Evolutionary conservation across 1,284 basidiomycete genomes (phyloP).

Genomic region (Rhodotorula sp.): DNA sequence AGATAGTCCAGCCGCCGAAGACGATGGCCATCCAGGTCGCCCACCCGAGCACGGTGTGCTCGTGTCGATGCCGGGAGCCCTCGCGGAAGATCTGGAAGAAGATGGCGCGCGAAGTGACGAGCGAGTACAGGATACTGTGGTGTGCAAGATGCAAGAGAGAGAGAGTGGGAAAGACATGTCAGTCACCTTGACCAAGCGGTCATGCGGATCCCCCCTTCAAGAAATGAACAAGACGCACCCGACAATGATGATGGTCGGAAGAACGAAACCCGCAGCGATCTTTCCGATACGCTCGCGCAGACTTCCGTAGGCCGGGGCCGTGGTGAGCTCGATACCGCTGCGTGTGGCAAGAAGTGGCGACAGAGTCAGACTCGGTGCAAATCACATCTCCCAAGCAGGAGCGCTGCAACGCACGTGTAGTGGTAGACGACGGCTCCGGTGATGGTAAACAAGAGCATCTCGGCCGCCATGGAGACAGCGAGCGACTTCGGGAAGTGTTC

Average conservation of each 20-base stretch:
- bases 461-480: constrained; percentile 55
- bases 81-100: constrained; percentile 55
- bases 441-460: constrained; percentile 62
- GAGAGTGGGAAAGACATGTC: neutral
- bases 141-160: neutral
- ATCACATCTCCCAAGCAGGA: neutral
- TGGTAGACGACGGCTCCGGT: constrained; percentile 62
- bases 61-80: constrained; percentile 56
- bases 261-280: constrained; percentile 50
- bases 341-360: constrained; percentile 13
- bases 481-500: constrained; percentile 58
- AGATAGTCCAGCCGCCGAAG: constrained; percentile 40
- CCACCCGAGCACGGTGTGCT: constrained; percentile 63
- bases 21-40: constrained; percentile 60
- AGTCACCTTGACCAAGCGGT: neutral
- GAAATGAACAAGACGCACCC: constrained; percentile 6
- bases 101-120: constrained; percentile 56
- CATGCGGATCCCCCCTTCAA: too few species aligned
- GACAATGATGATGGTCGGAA: constrained; percentile 58
- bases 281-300: constrained; percentile 43
- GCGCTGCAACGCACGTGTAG: constrained; percentile 20
- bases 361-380: too few species aligned
- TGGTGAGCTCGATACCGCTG: constrained; percentile 56
- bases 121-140: constrained; percentile 45
- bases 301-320: constrained; percentile 54